Conservation (phyloP, 805 yeast genomes). For the Trichomonascus vanleenenianus region DNA sequence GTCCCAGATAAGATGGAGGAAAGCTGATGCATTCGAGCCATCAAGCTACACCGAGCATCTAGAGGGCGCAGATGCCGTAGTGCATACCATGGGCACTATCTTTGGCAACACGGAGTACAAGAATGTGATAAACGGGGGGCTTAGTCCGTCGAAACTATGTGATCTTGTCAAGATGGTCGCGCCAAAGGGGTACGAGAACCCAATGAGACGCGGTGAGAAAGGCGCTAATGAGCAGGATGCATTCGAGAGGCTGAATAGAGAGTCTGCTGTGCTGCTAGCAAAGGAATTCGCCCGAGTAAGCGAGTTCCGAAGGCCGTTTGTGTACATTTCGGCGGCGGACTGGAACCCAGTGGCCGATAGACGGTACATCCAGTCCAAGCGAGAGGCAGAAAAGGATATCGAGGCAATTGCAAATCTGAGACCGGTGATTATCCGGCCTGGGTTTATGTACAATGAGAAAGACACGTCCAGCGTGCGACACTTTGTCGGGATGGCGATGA, state of each 20-base stretch:
- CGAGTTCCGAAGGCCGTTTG: constrained; percentile 36
- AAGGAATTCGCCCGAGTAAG: constrained; percentile 37
- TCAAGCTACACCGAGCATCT: constrained; percentile 44
- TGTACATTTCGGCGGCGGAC: constrained; percentile 74
- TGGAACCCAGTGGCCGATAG: constrained; percentile 60
- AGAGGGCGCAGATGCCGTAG: constrained; percentile 52
- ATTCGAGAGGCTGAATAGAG: constrained; percentile 59
- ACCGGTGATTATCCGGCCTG: constrained; percentile 67
- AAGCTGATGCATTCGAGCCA: constrained; percentile 64
- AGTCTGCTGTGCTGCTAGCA: constrained; percentile 60
- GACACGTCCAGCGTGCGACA: constrained; percentile 3
- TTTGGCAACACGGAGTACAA: constrained; percentile 67
- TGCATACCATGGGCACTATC: constrained; percentile 75
- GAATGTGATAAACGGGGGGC: constrained; percentile 17
- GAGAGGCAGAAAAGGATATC: constrained; percentile 56
- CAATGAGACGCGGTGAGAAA: constrained; percentile 29
- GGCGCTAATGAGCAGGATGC: constrained; percentile 18
- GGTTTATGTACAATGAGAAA: constrained; percentile 62
- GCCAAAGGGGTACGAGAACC: constrained; percentile 45
- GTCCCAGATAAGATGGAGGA: constrained; percentile 52
- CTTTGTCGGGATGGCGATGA: constrained; percentile 1
- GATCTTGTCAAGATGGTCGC: constrained; percentile 4
- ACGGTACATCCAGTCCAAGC: constrained; percentile 67
- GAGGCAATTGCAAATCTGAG: constrained; percentile 46
- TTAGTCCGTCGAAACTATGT: not conserved